Conservation (phyloP, 176 grass and related monocot species). For the Hyparrhenia diplandra region DNA sequence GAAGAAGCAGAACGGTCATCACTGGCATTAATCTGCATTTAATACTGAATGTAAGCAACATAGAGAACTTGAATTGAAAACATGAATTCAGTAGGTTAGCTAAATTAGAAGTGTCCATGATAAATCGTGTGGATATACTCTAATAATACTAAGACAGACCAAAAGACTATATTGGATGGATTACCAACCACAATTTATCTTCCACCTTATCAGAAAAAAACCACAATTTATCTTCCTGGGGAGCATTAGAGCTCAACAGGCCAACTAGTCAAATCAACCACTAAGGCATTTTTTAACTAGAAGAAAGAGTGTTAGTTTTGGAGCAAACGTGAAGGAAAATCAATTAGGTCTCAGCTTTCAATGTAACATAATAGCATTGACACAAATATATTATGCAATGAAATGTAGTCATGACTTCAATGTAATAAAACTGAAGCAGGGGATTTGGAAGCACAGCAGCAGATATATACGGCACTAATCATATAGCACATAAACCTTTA, state of each 20-base stretch:
- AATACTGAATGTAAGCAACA: slow-evolving; percentile 29
- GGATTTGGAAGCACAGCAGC: slow-evolving; percentile 10
- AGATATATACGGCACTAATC: slow-evolving; percentile 9
- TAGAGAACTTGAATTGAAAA: slow-evolving; percentile 4
- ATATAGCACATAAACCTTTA: background rate
- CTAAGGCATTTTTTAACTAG: slow-evolving; percentile 11
- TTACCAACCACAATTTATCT: too few species aligned
- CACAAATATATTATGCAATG: background rate
- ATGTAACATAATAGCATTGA: background rate
- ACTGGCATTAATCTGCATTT: slow-evolving; percentile 92
- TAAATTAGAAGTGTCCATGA: background rate
- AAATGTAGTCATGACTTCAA: slow-evolving; percentile 9
- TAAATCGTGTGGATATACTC: background rate
- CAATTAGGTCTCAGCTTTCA: background rate
- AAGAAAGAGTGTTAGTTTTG: background rate
- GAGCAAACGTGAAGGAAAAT: background rate
- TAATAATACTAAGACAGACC: background rate
- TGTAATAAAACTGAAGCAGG: background rate
- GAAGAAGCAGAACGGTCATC: slow-evolving; percentile 91
- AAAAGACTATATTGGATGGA: background rate
- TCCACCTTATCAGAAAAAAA: too few species aligned
- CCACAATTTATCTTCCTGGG: background rate
- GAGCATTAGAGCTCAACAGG: background rate
- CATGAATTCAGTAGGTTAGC: background rate
- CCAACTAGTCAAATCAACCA: slow-evolving; percentile 14